Base-by-base conservation (phyloP, 1,139 yeast species). In the Saccharomycopsis crataegensis region DNA sequence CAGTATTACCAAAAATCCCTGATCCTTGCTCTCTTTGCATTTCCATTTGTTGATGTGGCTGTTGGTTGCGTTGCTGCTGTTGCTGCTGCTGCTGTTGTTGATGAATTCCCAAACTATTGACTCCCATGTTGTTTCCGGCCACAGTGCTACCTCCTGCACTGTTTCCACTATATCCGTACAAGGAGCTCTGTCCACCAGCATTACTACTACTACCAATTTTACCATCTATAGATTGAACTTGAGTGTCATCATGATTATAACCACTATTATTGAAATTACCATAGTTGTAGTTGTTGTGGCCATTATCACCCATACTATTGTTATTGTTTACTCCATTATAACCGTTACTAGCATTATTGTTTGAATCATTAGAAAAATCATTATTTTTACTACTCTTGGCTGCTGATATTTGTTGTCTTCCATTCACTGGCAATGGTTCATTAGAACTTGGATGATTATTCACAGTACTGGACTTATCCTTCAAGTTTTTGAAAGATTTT, bases 331-430 rank as follows among this genome's bases (percentile, higher is more conserved):
- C 49, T 48, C 16, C 54, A 58, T 9, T 8, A 47, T 12, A 44
- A 58, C 34, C 46, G 54, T 14, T 48, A 56, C 11, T 50, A 48
- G 22, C 50, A 54, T 38, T 56, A 54, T 16, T 51, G 56, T 11
- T 34, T 31, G 8, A 22, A 32, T 22, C 43, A 33, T 4, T 22
- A 7, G 40, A n/a, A n/a, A 34, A 34, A 9, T 41, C 44, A 14
- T 43, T 48, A 32, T 33, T 32, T 17, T 45, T 45, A 32, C 40
- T 41, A 17, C 44, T 5, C 44, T 12, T 11, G 12, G 28, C 31
- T 12, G 12, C 16, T 14, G 4, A 12, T 16, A 16, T 12, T 42
- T 22, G 44, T 6, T n/a, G n/a, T 9, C 48, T 43, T 8, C 41
- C 32, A 43, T 43, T 17, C n/a, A 7, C 42, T 31, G 52, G 48